Conservation (phyloP, 2,329 filamentous ascomycete genomes). For the Hymenoscyphus albidus region DNA sequence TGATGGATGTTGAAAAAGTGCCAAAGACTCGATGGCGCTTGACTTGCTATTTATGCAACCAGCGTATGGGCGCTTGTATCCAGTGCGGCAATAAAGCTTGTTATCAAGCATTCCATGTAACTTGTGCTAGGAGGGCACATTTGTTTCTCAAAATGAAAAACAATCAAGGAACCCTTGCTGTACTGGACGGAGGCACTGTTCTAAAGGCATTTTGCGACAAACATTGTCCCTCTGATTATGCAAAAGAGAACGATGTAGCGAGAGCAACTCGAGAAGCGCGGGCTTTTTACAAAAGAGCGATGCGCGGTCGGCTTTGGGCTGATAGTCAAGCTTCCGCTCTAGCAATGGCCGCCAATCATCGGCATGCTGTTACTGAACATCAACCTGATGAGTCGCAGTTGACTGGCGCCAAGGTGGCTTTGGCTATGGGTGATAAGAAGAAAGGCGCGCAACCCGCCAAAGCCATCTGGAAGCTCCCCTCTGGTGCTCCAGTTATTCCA, state of each 20-base stretch:
- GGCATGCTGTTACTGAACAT: conserved; percentile 61
- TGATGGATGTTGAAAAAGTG: conserved; percentile 97
- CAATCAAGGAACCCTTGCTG: conserved; percentile 70
- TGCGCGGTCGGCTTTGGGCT: conserved; percentile 88
- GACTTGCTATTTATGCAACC: conserved; percentile 92
- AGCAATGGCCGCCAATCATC: conserved; percentile 70
- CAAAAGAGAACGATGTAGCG: conserved; percentile 78
- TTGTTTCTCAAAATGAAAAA: conserved; percentile 97
- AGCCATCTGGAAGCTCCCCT: conserved; percentile 85
- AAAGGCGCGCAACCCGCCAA: conserved; percentile 65
- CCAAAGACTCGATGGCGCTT: conserved; percentile 92
- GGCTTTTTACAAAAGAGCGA: conserved; percentile 82
- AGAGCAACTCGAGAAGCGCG: conserved; percentile 78
- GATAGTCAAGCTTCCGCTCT: conserved; percentile 82
- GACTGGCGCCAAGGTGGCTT: conserved; percentile 76
- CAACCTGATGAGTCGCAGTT: conserved; percentile 78
- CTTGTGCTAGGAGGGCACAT: conserved; percentile 82
- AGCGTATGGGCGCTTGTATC: conserved; percentile 97
- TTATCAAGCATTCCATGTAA: conserved; percentile 96
- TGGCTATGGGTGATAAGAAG: conserved; percentile 70
- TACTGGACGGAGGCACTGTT: conserved; percentile 73
- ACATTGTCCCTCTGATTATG: conserved; percentile 87
- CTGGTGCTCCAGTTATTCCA: conserved; percentile 90
- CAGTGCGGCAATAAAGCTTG: conserved; percentile 98
- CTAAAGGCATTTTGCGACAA: conserved; percentile 95